Evolutionary conservation across 805 yeast genomes (phyloP), one percentile per base, ranked within the genome.

Genomic region (Spathaspora gorwiae): DNA sequence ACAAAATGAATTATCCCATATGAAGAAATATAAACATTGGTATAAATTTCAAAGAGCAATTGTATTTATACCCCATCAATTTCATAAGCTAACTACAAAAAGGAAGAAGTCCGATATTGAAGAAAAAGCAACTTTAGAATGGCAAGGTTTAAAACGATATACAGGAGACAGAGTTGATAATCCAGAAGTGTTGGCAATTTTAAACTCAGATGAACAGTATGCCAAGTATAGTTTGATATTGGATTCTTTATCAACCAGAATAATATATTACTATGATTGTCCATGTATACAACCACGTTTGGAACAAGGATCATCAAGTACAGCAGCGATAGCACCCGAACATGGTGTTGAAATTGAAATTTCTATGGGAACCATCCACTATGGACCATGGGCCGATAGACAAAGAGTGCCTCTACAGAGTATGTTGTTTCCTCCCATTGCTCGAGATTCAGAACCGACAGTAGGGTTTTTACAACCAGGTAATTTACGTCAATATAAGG

Each of bases 371-470:
- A 81, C 87, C 0, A 65, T 89, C 1, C 84, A 84, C 53, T 90
- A 88, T 58, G 99, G 99, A 0, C 96, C 99, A 0, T 92, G 97
- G 97, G 87, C 97, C 0, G 95, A 94, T 47, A 79, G 92, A 33
- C 95, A 94, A 61, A 62, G 96, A 13, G 72, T 72, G 2, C 76
- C 81, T 1, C 55, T 90, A 8, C 90, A 84, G 46, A 64, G 70
- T 12, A 66, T 83, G 64, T 66, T 94, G 24, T 79, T 84, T 45
- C 99, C 99, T 0, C 60, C 75, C 0, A 59, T 80, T 9, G 78
- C 84, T 26, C 64, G 83, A 39, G 87, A 89, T 54, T 64, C 80
- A 2, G 54, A 55, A 9, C 66, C 68, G 4, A 62, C 63, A 2
- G 47, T 47, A 15, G 41, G 43, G 5, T 62, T 77, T 3, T 42